Conservation (phyloP, 1,139 yeast species). For the Yamadazyma atlantica region DNA sequence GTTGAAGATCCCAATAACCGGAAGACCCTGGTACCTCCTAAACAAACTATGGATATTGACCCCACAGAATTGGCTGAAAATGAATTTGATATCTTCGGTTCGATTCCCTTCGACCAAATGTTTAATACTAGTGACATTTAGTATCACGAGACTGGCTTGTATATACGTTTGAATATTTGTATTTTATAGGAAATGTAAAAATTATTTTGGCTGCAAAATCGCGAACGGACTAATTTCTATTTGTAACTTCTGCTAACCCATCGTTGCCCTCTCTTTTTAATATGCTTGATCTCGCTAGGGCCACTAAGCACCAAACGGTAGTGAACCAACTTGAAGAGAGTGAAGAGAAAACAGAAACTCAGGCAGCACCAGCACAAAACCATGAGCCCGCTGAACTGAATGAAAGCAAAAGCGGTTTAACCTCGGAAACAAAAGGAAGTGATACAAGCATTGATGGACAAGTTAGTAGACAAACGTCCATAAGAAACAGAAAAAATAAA, state of each 20-base stretch:
- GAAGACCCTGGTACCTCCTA: neutral
- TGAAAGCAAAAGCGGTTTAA: neutral
- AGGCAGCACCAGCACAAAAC: too few relatives aligned
- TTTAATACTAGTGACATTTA: neutral
- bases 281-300: neutral
- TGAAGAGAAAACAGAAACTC: too few relatives aligned
- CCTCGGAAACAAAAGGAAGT: too few relatives aligned
- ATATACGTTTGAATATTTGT: neutral
- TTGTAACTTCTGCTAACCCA: neutral
- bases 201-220: too few relatives aligned
- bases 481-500: neutral
- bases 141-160: neutral
- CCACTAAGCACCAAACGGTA: neutral
- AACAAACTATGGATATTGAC: neutral
- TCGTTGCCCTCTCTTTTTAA: too few relatives aligned
- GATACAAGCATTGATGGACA: too few relatives aligned
- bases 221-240: too few relatives aligned
- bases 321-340: neutral
- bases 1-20: neutral
- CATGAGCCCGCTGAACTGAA: neutral
- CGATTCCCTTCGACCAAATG: constrained; percentile 6
- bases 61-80: neutral
- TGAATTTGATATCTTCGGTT: constrained; percentile 9
- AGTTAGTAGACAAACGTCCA: neutral
- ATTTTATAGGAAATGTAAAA: neutral